A percentile compares a stretch with the other conserved stretches of the same genome.
Conservation (phyloP, 257 asterid species). For the Gardenia jasminoides region DNA sequence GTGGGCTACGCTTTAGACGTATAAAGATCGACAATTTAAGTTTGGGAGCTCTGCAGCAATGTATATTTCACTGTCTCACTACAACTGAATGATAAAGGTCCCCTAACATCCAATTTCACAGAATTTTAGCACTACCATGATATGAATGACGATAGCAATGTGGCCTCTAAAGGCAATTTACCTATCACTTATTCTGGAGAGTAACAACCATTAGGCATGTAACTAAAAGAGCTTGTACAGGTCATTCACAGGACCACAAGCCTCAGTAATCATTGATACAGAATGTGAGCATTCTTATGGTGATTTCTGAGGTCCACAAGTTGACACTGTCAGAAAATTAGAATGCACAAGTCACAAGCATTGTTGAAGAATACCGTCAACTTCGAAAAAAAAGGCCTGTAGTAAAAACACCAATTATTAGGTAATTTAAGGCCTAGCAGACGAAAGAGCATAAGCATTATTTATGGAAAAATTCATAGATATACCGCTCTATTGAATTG, state of each 20-base stretch:
- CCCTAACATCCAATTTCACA: background rate
- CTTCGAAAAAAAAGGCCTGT: background rate
- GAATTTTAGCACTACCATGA: background rate
- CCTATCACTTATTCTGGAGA: no score
- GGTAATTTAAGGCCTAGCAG: background rate
- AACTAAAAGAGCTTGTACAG: background rate
- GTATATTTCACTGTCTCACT: background rate
- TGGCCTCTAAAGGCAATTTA: background rate
- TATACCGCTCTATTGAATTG: background rate
- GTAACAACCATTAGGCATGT: background rate
- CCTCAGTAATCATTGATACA: background rate
- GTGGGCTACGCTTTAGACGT: no score
- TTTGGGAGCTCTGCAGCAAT: background rate
- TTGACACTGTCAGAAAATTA: slow-evolving; percentile 1
- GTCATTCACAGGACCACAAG: background rate
- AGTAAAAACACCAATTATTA: no score
- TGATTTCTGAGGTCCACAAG: slow-evolving; percentile 9
- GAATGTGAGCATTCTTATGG: background rate
- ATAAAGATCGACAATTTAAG: background rate
- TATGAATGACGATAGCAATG: background rate
- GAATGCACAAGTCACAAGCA: background rate
- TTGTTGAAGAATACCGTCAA: background rate
- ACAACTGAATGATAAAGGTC: background rate
- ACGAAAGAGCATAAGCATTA: background rate
- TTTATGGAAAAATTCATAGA: background rate